Evolutionary conservation across 1,284 basidiomycete genomes (phyloP).

Genomic region (Jaminaea rosea): DNA sequence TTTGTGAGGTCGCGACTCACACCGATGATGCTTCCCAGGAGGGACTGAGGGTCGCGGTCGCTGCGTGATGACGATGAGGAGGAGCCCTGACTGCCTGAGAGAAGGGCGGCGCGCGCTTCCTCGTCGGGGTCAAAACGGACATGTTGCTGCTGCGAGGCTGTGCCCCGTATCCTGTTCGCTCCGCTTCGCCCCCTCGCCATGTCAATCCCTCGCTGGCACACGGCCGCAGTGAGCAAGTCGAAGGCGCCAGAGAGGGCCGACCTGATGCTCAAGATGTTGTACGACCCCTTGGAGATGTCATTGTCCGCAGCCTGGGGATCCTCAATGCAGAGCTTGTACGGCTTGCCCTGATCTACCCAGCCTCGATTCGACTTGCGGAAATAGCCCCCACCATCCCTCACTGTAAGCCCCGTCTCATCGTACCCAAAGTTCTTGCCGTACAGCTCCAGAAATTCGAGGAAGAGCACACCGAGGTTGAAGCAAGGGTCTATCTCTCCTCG

Average conservation of each 20-base stretch:
- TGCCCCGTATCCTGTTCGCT: conserved; percentile 2
- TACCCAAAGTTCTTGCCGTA: conserved; percentile 83
- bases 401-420: conserved; percentile 61
- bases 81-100: conserved; percentile 9
- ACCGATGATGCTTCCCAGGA: conserved; percentile 69
- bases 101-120: conserved; percentile 22
- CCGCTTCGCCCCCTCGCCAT: conserved; percentile 8
- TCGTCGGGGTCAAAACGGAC: conserved; percentile 17
- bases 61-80: conserved; percentile 9
- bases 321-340: conserved; percentile 71
- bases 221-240: conserved; percentile 62
- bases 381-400: conserved; percentile 67
- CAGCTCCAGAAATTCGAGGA: conserved; percentile 93
- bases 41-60: conserved; percentile 56
- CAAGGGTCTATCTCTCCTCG: conserved; percentile 75
- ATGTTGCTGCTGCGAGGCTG: conserved; percentile 5
- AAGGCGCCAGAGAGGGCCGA: conserved; percentile 77
- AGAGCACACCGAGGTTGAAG: conserved; percentile 77
- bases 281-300: conserved; percentile 84
- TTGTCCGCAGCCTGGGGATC: conserved; percentile 92
- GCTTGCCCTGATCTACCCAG: conserved; percentile 48
- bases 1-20: conserved; percentile 67
- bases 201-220: conserved; percentile 37
- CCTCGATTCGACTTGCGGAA: conserved; percentile 50
- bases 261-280: conserved; percentile 70